Conservation (phyloP, 1,284 basidiomycete genomes). For the Trametes versicolor region DNA sequence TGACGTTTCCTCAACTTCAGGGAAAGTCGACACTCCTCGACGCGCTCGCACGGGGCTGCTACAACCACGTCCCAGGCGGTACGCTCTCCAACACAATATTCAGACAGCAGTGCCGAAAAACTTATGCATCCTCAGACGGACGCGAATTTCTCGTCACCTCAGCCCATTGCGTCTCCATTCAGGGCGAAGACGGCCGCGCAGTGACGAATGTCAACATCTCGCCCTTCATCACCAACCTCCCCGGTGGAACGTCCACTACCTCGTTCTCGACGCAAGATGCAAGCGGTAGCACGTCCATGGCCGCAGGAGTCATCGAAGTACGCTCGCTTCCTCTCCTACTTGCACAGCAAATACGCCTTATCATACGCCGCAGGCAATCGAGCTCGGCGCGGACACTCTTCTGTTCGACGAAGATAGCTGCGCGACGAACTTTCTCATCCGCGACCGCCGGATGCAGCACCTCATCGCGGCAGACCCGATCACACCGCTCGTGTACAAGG, state of each 20-base stretch:
- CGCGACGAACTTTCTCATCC: conserved; percentile 40
- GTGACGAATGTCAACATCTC: conserved; percentile 37
- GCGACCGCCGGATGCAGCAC: conserved; percentile 38
- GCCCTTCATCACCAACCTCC: conserved; percentile 36
- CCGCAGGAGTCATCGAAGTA: conserved; percentile 38
- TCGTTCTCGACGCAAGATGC: conserved; percentile 39
- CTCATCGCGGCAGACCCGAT: conserved; percentile 37
- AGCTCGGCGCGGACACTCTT: conserved; percentile 35
- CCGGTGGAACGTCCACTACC: conserved; percentile 29
- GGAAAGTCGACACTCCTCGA: conserved; percentile 39
- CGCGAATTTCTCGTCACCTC: conserved; percentile 39
- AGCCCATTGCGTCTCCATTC: conserved; percentile 26
- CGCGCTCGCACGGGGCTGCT: conserved; percentile 37
- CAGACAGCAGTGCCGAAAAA: no score
- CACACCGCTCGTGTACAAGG: conserved; percentile 37
- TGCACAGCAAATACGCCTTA: not conserved
- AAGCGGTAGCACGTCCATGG: conserved; percentile 41
- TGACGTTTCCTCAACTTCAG: conserved; percentile 5
- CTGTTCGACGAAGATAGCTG: conserved; percentile 41
- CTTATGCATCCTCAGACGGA: conserved; percentile 25
- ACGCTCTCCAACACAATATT: not conserved
- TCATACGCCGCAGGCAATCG: conserved; percentile 27
- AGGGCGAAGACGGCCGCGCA: conserved; percentile 38
- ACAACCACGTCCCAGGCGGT: conserved; percentile 39
- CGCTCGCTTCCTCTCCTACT: not conserved